Conservation (phyloP, 345 rosid species). For the Capsella bursapastoris region DNA sequence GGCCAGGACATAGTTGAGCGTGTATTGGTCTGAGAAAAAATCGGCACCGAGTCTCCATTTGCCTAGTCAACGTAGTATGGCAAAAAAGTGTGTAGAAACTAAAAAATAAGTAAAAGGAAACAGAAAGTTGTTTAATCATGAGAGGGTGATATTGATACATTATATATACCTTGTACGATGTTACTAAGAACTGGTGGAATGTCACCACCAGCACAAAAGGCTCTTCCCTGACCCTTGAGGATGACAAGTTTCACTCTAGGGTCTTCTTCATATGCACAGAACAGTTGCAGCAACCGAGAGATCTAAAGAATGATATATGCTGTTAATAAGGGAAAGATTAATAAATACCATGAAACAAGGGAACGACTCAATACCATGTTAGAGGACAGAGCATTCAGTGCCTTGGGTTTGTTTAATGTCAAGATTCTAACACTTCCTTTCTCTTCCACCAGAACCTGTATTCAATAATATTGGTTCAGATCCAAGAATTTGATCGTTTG, state of each 20-base stretch:
- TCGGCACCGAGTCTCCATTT: conserved; percentile 63
- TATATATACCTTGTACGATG: conserved; percentile 31
- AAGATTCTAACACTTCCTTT: conserved; percentile 54
- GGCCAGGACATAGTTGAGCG: conserved; percentile 69
- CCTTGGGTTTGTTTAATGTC: conserved; percentile 71
- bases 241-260: conserved; percentile 66
- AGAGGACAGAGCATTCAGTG: conserved; percentile 66
- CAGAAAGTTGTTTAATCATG: not conserved
- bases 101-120: not conserved
- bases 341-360: not conserved
- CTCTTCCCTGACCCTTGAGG: conserved; percentile 85
- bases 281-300: conserved; percentile 61
- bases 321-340: too few relatives aligned
- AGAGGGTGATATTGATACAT: not conserved
- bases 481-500: not conserved
- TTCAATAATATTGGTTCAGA: conserved; percentile 1
- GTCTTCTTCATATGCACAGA: conserved; percentile 62
- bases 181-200: conserved; percentile 61
- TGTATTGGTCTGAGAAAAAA: conserved; percentile 53
- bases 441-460: conserved; percentile 70
- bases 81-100: conserved; percentile 15
- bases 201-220: conserved; percentile 89
- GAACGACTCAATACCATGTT: conserved; percentile 56
- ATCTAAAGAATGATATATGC: conserved; percentile 34
- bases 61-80: conserved; percentile 47